Percentiles rank a stretch among this genome's conserved stretches.
Conservation (phyloP, 2,329 filamentous ascomycete species). For the Didymellaceae sp. region DNA sequence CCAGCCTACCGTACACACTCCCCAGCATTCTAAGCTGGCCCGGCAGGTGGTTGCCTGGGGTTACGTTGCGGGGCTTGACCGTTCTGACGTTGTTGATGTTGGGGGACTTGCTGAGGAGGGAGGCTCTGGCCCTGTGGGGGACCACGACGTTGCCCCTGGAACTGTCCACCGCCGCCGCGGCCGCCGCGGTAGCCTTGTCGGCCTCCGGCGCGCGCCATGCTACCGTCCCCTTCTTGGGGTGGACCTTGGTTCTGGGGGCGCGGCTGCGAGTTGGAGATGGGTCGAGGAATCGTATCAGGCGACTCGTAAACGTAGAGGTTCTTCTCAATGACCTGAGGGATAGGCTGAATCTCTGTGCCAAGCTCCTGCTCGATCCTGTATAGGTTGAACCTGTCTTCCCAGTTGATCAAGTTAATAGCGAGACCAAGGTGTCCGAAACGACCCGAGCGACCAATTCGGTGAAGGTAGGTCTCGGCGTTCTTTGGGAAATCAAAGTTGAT, state of each 20-base stretch:
- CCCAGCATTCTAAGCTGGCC: conserved; percentile 35
- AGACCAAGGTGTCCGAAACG: conserved; percentile 96
- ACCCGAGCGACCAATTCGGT: conserved; percentile 96
- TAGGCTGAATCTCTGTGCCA: conserved; percentile 97
- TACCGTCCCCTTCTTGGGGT: conserved; percentile 38
- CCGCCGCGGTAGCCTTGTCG: conserved; percentile 43
- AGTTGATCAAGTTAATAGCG: conserved; percentile 99
- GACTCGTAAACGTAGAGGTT: conserved; percentile 98
- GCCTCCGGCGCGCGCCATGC: conserved; percentile 32
- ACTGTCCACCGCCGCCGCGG: conserved; percentile 45
- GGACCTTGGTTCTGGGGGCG: conserved; percentile 27
- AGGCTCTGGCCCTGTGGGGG: conserved; percentile 21
- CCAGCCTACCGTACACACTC: conserved; percentile 23
- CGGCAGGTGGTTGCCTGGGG: conserved; percentile 41
- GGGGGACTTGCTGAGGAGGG: conserved; percentile 29
- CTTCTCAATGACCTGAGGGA: conserved; percentile 93
- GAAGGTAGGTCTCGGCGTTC: conserved; percentile 98
- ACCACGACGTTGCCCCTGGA: conserved; percentile 39
- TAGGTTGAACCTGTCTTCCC: conserved; percentile 98
- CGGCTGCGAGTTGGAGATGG: conserved; percentile 64
- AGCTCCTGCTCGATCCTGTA: conserved; percentile 98
- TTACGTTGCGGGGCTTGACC: conserved; percentile 46
- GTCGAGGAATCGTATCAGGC: conserved; percentile 91
- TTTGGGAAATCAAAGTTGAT: conserved; percentile 99
- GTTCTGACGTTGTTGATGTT: conserved; percentile 43